phyloP scores from a whole-genome alignment of 2,329 filamentous ascomycete genomes.

The Calonectria honghensis region DNA sequence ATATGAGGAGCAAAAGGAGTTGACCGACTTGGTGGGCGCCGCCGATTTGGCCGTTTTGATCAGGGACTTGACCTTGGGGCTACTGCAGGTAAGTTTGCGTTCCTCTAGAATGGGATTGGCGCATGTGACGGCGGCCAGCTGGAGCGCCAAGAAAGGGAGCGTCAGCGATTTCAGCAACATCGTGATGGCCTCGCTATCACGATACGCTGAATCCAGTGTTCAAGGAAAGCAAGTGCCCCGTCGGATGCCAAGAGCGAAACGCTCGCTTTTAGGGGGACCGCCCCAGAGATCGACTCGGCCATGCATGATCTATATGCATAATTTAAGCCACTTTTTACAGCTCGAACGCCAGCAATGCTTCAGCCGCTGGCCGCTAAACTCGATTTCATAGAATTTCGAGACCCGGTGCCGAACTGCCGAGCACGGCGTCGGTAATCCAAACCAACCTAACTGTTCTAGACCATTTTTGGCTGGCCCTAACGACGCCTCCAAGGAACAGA shows the following conservation, averaged over 20 bases:
- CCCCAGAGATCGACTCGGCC: background rate
- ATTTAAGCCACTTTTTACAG: conserved; percentile 1
- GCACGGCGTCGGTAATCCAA: background rate
- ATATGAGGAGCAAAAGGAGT: background rate
- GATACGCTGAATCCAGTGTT: background rate
- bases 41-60: background rate
- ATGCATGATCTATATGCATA: background rate
- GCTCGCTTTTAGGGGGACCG: background rate
- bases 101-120: background rate
- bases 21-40: background rate
- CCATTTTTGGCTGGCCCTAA: background rate
- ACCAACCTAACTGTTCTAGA: background rate
- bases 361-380: conserved; percentile 18
- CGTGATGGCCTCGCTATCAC: background rate
- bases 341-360: background rate
- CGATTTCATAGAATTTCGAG: background rate
- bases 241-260: background rate
- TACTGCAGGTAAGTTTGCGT: background rate
- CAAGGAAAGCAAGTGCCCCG: background rate
- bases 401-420: background rate
- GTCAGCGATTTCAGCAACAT: background rate
- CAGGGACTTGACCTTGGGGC: background rate
- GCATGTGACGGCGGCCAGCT: background rate
- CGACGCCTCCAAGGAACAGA: background rate
- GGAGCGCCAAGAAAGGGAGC: background rate